These are phyloP conservation scores for Ogataea polymorpha DNA, from an alignment of 805 yeast genomes.

Conservation along the genomic window DNA sequence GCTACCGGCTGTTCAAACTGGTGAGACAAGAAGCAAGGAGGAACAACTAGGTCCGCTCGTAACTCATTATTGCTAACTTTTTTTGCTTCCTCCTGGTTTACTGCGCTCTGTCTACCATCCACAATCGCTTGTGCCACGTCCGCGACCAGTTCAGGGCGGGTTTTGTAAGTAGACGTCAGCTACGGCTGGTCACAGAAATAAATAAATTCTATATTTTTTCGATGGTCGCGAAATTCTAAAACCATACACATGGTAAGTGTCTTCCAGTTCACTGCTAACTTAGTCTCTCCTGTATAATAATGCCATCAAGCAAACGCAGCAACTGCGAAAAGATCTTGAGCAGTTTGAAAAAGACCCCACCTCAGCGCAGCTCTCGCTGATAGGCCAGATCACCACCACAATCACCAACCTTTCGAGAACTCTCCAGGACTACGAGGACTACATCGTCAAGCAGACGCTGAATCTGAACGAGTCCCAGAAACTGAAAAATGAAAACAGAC, in stretches of 20 bases:
- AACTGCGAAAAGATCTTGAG: constrained; percentile 64
- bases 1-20: too few relatives aligned
- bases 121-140: too few relatives aligned
- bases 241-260: constrained; percentile 9
- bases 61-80: too few relatives aligned
- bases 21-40: too few relatives aligned
- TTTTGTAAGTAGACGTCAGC: too few relatives aligned
- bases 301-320: constrained; percentile 80
- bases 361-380: constrained; percentile 62
- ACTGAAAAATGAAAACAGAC: constrained; percentile 57
- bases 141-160: too few relatives aligned
- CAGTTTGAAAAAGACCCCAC: constrained; percentile 63
- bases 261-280: not conserved
- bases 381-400: constrained; percentile 73
- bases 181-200: too few relatives aligned
- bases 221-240: constrained; percentile 9
- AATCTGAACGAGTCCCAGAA: constrained; percentile 44
- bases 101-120: too few relatives aligned
- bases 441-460: constrained; percentile 54
- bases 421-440: constrained; percentile 43
- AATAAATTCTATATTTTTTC: not conserved
- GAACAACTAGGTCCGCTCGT: too few relatives aligned
- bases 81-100: too few relatives aligned
- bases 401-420: constrained; percentile 73
- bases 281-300: constrained; percentile 87